Percentiles rank a stretch among this genome's conserved stretches.
Evolutionary conservation across 768 basidiomycete species (phyloP).

Genomic region (Tulasnella sp.): DNA sequence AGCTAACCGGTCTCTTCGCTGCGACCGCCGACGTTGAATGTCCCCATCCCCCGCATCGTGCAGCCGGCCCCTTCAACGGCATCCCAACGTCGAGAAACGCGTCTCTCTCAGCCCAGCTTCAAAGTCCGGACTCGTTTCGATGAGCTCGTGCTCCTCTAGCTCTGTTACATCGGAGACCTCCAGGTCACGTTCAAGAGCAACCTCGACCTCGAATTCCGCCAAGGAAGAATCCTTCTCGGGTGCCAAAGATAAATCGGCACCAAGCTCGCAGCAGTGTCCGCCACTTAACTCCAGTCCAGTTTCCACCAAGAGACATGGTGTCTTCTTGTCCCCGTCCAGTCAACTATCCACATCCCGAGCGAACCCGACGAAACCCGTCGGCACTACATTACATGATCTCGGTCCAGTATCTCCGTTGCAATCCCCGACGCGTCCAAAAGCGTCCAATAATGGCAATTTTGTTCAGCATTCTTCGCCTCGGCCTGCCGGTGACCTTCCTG

Average conservation of each 20-base stretch:
- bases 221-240: neutral
- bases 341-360: neutral
- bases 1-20: neutral
- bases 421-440: neutral
- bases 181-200: neutral
- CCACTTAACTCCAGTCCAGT: neutral
- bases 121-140: neutral
- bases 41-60: neutral
- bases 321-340: slow-evolving; percentile 9
- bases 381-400: slow-evolving; percentile 1
- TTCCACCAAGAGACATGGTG: slow-evolving; percentile 11
- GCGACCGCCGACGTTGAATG: neutral
- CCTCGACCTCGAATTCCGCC: neutral
- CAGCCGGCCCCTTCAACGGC: neutral
- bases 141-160: neutral
- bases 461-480: neutral
- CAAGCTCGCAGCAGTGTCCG: neutral
- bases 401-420: slow-evolving; percentile 20
- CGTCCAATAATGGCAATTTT: neutral
- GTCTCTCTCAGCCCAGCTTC: neutral
- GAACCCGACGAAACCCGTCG: neutral
- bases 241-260: neutral
- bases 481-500: neutral
- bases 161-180: neutral
- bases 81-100: slow-evolving; percentile 13